These are phyloP conservation scores for Boletus pseudo-olivaceus DNA, from an alignment of 768 basidiomycete genomes.

Conservation along the genomic window DNA sequence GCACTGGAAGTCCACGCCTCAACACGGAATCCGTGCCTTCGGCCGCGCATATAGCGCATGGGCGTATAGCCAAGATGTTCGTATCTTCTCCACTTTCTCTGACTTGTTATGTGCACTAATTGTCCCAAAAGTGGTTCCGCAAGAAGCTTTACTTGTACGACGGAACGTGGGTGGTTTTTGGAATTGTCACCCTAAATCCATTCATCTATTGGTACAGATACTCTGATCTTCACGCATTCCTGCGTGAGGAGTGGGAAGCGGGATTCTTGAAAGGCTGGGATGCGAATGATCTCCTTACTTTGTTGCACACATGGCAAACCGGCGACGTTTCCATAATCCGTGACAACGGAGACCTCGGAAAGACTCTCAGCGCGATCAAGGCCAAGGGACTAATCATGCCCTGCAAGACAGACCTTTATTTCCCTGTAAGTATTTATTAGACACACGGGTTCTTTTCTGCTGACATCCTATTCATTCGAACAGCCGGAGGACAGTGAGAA, in stretches of 20 bases:
- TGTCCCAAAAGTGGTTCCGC: conserved; percentile 47
- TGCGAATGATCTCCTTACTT: conserved; percentile 50
- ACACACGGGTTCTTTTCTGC: neutral
- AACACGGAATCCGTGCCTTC: conserved; percentile 52
- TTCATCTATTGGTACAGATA: conserved; percentile 31
- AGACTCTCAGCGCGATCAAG: conserved; percentile 40
- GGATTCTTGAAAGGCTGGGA: conserved; percentile 45
- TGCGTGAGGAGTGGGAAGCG: conserved; percentile 51
- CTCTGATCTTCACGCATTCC: conserved; percentile 44
- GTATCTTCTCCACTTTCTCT: conserved; percentile 10
- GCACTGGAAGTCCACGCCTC: conserved; percentile 46
- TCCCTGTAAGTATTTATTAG: conserved; percentile 37
- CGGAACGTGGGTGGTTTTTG: conserved; percentile 34
- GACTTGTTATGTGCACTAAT: neutral
- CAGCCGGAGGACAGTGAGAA: conserved; percentile 53
- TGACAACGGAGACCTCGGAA: conserved; percentile 40
- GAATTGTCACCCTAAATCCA: neutral
- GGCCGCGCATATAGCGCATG: conserved; percentile 55
- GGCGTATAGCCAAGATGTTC: conserved; percentile 55
- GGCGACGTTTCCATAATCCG: conserved; percentile 46
- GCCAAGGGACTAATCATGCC: conserved; percentile 58
- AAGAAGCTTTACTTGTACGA: conserved; percentile 41
- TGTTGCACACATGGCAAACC: conserved; percentile 47
- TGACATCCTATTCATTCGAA: neutral
- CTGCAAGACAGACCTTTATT: conserved; percentile 56